phyloP scores from a whole-genome alignment of 306 rosid genomes.

The Vigna hirtella region DNA sequence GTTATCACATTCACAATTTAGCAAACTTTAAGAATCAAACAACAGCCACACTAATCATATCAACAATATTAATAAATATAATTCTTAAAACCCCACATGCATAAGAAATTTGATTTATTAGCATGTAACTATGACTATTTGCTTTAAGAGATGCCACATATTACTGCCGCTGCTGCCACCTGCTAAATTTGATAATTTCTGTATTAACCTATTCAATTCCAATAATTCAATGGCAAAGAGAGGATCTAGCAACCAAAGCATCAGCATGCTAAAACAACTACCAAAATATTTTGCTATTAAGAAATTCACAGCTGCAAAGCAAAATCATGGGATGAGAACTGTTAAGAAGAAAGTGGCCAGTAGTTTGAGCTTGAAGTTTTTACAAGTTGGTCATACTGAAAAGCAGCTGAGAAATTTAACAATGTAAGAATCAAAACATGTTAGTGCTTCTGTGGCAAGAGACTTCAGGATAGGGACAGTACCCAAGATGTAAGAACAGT shows the following conservation, averaged over 20 bases:
- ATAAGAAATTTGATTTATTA: conserved; percentile 31
- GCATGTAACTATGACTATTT: neutral
- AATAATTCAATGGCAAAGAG: neutral
- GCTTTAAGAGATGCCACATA: neutral
- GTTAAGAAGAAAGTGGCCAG: neutral
- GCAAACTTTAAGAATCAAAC: conserved; percentile 34
- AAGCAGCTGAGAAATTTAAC: neutral
- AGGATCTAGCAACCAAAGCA: conserved; percentile 9
- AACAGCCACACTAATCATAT: conserved; percentile 8
- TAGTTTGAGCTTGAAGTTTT: conserved; percentile 6
- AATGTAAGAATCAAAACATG: neutral
- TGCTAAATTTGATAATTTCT: neutral
- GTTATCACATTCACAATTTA: conserved; percentile 23
- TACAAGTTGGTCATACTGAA: neutral
- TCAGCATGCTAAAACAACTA: neutral
- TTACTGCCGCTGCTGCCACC: neutral
- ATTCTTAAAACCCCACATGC: neutral
- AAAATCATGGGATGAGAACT: neutral
- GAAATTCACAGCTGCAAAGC: neutral
- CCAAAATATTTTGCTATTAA: neutral
- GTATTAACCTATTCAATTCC: neutral
- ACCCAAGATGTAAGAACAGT: neutral
- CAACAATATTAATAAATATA: neutral
- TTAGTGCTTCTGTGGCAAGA: neutral
- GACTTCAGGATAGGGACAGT: neutral